These are phyloP conservation scores for Phellinidium pouzarii DNA, from an alignment of 1,284 basidiomycete genomes.

Conservation along the genomic window DNA sequence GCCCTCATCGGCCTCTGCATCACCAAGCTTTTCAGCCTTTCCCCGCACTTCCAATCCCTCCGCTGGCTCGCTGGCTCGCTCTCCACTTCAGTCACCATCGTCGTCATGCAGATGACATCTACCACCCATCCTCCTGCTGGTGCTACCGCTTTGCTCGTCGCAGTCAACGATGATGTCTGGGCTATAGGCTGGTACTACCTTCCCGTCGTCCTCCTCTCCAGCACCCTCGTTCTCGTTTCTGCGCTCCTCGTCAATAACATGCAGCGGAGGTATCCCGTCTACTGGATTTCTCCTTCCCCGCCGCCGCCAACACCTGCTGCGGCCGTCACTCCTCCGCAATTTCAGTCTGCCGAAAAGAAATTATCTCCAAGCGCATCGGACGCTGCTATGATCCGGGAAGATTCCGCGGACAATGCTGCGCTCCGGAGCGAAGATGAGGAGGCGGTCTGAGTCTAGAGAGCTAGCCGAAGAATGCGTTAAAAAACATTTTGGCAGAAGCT, in stretches of 20 bases:
- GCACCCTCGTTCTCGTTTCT: conserved; percentile 42
- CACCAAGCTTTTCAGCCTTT: conserved; percentile 48
- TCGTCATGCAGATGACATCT: conserved; percentile 49
- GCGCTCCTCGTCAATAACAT: conserved; percentile 54
- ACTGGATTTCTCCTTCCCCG: conserved; percentile 35
- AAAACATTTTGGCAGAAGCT: no score
- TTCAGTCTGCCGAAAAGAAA: neutral
- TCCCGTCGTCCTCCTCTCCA: conserved; percentile 50
- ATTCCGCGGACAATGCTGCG: no score
- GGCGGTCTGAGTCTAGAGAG: no score
- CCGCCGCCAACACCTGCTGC: neutral
- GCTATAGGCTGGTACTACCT: conserved; percentile 54
- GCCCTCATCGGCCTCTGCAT: conserved; percentile 47
- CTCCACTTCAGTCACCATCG: conserved; percentile 42
- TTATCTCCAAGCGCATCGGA: no score
- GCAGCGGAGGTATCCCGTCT: conserved; percentile 50
- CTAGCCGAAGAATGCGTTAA: no score
- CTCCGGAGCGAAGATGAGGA: no score
- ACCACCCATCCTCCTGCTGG: conserved; percentile 61
- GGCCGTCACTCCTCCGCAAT: no score
- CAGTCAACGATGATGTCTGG: conserved; percentile 39
- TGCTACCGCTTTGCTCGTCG: conserved; percentile 41
- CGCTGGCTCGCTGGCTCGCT: conserved; percentile 53
- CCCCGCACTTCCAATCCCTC: conserved; percentile 35
- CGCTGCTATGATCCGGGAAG: no score